Evolutionary conservation across 2,329 filamentous ascomycete species (phyloP).

Genomic region (Ophiocordyceps sinensis): DNA sequence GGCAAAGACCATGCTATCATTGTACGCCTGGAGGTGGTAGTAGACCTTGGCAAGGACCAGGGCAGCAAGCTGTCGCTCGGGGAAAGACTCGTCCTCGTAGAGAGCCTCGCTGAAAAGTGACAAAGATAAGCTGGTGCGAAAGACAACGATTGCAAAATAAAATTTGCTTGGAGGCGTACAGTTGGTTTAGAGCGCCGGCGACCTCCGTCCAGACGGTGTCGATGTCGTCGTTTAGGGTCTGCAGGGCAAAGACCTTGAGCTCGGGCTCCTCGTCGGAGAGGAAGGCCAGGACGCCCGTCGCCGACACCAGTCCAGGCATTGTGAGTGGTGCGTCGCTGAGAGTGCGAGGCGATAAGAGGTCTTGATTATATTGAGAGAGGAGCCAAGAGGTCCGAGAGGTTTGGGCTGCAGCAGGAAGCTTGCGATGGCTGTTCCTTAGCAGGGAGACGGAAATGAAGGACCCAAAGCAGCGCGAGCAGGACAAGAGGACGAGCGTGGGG

Average conservation of each 20-base stretch:
- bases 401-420: background rate
- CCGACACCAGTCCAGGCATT: conserved; percentile 91
- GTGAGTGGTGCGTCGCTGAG: background rate
- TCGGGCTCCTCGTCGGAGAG: conserved; percentile 88
- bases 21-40: conserved; percentile 97
- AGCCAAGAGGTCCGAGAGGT: background rate
- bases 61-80: conserved; percentile 84
- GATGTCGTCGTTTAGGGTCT: conserved; percentile 91
- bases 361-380: background rate
- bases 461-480: no score
- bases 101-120: conserved; percentile 62
- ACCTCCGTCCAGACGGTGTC: conserved; percentile 97
- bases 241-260: conserved; percentile 86
- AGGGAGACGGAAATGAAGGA: no score
- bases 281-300: conserved; percentile 88
- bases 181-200: conserved; percentile 78
- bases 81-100: conserved; percentile 92
- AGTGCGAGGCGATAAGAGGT: background rate
- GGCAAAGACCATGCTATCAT: conserved; percentile 98
- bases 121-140: conserved; percentile 4
- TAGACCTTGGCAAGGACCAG: conserved; percentile 96
- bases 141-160: background rate
- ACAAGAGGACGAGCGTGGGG: no score
- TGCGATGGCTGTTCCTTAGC: no score
- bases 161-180: conserved; percentile 39